phyloP scores from a whole-genome alignment of 2,329 filamentous ascomycete species.

The Stromatinia cepivora region DNA sequence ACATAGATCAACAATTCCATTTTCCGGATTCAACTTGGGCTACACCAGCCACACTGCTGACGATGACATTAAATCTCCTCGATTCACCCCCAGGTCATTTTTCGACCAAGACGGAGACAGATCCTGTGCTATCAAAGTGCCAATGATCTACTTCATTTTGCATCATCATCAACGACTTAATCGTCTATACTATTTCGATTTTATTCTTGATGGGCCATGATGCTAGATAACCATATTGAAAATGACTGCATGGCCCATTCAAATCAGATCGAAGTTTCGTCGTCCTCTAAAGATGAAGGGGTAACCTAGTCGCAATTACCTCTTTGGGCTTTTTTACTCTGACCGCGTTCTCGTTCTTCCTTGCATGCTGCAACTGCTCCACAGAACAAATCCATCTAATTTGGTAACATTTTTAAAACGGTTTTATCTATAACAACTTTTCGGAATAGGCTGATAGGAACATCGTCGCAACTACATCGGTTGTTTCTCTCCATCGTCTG shows the following conservation, averaged over 20 bases:
- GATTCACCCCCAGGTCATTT: not conserved
- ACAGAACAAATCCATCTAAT: not conserved
- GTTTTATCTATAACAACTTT: too few relatives aligned
- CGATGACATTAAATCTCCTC: not conserved
- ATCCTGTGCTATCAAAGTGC: not conserved
- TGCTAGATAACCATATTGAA: not conserved
- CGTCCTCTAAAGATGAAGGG: not conserved
- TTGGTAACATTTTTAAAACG: not conserved
- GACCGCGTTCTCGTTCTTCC: not conserved
- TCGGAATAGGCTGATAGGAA: not conserved
- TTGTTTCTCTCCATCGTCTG: slow-evolving; percentile 3
- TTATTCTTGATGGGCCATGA: not conserved
- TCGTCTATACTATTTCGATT: too few relatives aligned
- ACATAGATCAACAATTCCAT: not conserved
- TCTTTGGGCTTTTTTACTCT: not conserved
- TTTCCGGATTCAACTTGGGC: too few relatives aligned
- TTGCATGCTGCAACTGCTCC: not conserved
- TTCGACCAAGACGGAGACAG: not conserved
- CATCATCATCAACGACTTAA: not conserved
- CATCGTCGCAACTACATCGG: not conserved
- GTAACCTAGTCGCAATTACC: not conserved
- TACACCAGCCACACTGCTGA: slow-evolving; percentile 3
- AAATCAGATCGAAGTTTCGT: not conserved
- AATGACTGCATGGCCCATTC: not conserved
- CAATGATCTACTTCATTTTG: not conserved